Base-by-base conservation (phyloP, 169 alveolate species). In the Theileria annulata region DNA sequence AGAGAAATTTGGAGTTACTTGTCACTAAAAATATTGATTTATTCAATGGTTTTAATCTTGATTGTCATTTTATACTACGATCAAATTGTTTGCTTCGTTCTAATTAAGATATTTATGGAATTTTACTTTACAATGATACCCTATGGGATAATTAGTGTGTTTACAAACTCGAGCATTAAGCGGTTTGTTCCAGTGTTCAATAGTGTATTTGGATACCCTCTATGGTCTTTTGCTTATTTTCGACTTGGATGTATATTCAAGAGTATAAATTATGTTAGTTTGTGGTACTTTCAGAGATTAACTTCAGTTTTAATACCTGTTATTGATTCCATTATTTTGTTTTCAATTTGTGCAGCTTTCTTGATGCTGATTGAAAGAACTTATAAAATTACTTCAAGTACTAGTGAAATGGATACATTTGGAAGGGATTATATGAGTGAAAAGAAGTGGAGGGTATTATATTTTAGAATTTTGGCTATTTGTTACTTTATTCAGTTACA, bases 401-500 rank as follows among this genome's bases (percentile, higher is more conserved):
- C 17, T 0, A 42, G 51, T 42, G 51, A 42, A 3, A 42, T 42
- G 15, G 51, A 42, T 42, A 8, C 51, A 10, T 42, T 42, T 42
- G 51, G 51, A 42, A 42, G 51, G 3, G 51, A 42, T 42, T 42
- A 42, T 42, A 42, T 3, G 1, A 42, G 3, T 3, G 13, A 8
- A 17, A 17, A 42, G 2, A 42, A 1, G 3, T 42, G 15, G 3
- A 42, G 13, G 15, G 51, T 42, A 8, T 42, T 31, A 9, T 48
- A n/a, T 21, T 15, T 42, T 28, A n/a, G 47, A 9, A 59, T 77
- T 30, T 23, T 73, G 19, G 12, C 75, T 9, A 71, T 78, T 35
- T 42, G 81, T 27, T 70, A 85, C 70, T 90, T 86, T 74, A 47
- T 86, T 31, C 72, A 80, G 68, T 81, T 90, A 58, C 92, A 88